Evolutionary conservation across 2,329 filamentous ascomycete species (phyloP), one percentile per base, ranked within the genome.

Genomic region (Epichloe gansuensis): DNA sequence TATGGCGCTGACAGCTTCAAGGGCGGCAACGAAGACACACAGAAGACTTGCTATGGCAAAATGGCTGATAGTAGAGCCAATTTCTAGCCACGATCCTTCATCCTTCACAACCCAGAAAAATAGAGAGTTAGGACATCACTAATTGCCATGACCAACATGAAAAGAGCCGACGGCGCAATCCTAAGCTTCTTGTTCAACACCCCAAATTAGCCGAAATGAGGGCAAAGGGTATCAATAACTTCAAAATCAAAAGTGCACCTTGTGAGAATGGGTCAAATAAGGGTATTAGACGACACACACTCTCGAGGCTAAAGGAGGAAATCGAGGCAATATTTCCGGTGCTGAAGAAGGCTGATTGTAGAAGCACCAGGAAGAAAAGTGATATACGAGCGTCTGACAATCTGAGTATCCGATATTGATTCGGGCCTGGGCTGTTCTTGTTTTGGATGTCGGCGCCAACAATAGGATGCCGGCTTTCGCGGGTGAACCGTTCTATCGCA

Each of bases 61-160:
- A 67, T 97, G 91, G 63, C 82, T 95, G 59, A 98, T 98, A 3
- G 89, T 96, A 31, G 89, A 95, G 35, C 93, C 93, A 65, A 98
- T 98, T 65, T 98, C 93, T 55, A 98, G 72, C 93, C 93, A 98
- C 23, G 86, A 93, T 0, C 93, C 93, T 66, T 98, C 93, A 61
- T 98, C 93, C 62, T 86, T 87, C 46, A 98, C 93, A 61, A 95
- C 88, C 82, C 88, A 98, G 71, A 98, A 98, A 98, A 98, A 62
- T 93, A 88, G 50, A 98, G 75, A 3, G 93, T 97, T 65, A 97
- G 76, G 48, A 95, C 81, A 65, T 98, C 93, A 55, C 86, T 91
- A 50, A 94, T 81, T 0, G 86, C 87, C 81, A 96, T 95, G 49
- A 95, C 90, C 2, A 91, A 73, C 85, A 96, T 96, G 71, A 97